Base-by-base conservation (phyloP, 1,284 basidiomycete species). In the Mycena citricolor region DNA sequence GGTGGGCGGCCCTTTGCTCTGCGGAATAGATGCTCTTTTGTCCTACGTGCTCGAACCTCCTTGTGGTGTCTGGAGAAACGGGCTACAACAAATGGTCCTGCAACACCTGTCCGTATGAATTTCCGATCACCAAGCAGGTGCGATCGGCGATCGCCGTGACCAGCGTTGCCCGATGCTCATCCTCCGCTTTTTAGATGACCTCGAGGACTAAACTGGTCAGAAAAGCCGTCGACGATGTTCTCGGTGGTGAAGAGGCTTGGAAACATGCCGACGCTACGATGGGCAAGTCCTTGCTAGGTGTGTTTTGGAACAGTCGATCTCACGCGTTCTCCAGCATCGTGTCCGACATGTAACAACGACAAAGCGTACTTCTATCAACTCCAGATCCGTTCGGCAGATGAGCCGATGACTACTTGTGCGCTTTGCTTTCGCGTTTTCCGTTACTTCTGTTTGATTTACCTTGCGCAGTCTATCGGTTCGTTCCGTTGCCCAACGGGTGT, bases 321-420 rank as follows among this genome's bases (percentile, higher is more conserved):
- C 19, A 8, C 8, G 10, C 38, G 13, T 21, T 11, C 25, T 34
- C 5, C 39, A 90, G 92, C 83, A 14, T 79, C 78, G 14, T 99
- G 94, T 64, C 86, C 87, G 12, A 94, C 94, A 61, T 99, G 95
- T 66, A 94, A 97, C 60, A 77, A 89, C 59, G 78, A 80, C 29
- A 73, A 85, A 44, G 93, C 95, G 6, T 98, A 95, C 68, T 99
- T 90, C 67, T 92, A 94, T 65, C 94, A 97, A 69, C 70, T 98
- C 14, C 95, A 99, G 65, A 99, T 98, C 55, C 74, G 95, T 25
- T 94, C 91, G 57, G 95, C 95, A 0, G 94, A 97, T 64, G 94
- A 97, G 61, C 94, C 94, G 5, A 94, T 94, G 89, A 97, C 94
- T 7, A 97, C 90, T 1, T 97, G 94, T 90, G 74, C 68, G 90